Base-by-base conservation (phyloP, 257 asterid genomes). In the Dorcoceras hygrometricum region DNA sequence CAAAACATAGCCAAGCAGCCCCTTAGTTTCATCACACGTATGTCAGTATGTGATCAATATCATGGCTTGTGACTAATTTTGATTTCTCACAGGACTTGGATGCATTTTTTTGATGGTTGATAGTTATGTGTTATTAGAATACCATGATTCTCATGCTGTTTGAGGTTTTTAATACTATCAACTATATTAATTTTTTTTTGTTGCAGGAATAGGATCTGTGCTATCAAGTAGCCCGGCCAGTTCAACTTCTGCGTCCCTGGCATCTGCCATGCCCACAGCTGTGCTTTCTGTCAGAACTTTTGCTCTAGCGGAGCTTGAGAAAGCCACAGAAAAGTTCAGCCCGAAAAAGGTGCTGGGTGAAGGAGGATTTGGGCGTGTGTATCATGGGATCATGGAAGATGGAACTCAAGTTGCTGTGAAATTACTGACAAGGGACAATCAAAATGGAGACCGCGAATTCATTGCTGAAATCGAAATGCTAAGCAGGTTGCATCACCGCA, bases 351-450 rank as follows among this genome's bases (percentile, higher is more conserved):
- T 92, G 58, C 72, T 92, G 70, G 99, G 99, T 31, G 99, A 94
- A 85, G 99, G 99, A 71, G 99, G 99, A 53, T 94, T 94, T 76
- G 99, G 99, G 51, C 89, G 99, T 23, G 99, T 94, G 71, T 94
- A 90, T 83, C 95, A 79, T 59, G 99, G 97, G 75, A 39, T 86
- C 66, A 59, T 91, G 74, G 89, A 82, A 73, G 97, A 90, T 74
- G 88, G 84, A 72, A 71, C 81, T 34, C 95, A 86, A 63, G 91
- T 87, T 63, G 99, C 99, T 24, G 96, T 90, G 67, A 94, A 94
- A 75, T 66, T 90, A 73, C 90, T 94, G 63, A 87, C 86, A 14
- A 83, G 89, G 76, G 89, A 82, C 77, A 83, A 81, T 72, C 95
- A 90, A 67, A 87, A 90, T 69, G 99, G 99, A 46, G 96, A 84